phyloP scores from a whole-genome alignment of 352 stramenopile species.

The Pythium guiyangense region DNA sequence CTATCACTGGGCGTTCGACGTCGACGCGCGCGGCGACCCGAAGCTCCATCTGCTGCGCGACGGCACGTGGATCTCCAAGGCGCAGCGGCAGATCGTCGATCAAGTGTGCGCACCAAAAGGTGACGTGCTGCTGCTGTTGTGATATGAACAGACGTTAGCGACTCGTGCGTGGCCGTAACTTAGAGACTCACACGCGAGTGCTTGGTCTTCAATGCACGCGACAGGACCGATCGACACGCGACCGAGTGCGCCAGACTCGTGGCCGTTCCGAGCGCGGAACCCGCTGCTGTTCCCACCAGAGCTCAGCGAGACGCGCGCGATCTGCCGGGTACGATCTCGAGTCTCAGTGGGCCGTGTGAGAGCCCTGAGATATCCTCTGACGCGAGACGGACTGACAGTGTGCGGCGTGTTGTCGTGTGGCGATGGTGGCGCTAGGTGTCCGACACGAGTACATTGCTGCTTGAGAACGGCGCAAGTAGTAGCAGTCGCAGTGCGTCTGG shows the following conservation, averaged over 20 bases:
- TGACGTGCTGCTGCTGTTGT: constrained; percentile 10
- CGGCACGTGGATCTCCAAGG: constrained; percentile 68
- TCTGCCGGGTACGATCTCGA: constrained; percentile 62
- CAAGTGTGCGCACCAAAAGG: constrained; percentile 54
- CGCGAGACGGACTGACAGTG: too few species aligned
- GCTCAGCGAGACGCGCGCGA: constrained; percentile 41
- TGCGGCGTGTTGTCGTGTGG: too few species aligned
- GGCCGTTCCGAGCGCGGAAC: constrained; percentile 72
- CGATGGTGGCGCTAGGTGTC: neutral
- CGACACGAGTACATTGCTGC: constrained; percentile 24
- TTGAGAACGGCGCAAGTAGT: constrained; percentile 35
- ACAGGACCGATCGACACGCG: constrained; percentile 53
- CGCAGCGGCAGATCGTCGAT: constrained; percentile 56
- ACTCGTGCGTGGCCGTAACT: too few species aligned
- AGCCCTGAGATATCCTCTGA: neutral
- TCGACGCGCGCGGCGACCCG: constrained; percentile 43
- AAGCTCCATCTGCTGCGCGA: constrained; percentile 68
- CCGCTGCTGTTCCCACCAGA: constrained; percentile 76
- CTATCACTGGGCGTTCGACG: constrained; percentile 81
- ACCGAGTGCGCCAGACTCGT: constrained; percentile 63
- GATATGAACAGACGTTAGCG: too few species aligned
- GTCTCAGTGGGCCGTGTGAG: too few species aligned
- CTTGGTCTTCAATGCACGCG: neutral
- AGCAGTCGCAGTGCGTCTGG: constrained; percentile 17
- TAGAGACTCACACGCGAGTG: neutral